These are phyloP conservation scores for Exophiala phaeomuriformis DNA, from an alignment of 2,329 filamentous ascomycete genomes.

Conservation along the genomic window DNA sequence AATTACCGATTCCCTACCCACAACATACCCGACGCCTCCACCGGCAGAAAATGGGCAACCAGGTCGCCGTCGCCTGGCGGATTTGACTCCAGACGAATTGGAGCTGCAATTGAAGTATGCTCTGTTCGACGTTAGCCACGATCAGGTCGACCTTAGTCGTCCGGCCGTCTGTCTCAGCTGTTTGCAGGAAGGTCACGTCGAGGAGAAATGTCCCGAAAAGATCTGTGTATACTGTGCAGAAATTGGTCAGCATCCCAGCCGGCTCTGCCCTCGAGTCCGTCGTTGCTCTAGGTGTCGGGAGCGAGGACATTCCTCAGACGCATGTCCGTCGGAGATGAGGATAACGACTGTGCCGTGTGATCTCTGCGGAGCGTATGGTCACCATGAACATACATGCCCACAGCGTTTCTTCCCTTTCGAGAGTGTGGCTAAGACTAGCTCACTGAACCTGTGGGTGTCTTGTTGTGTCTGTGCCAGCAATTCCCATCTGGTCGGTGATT, in stretches of 20 bases:
- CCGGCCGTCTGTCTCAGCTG: slow-evolving; percentile 40
- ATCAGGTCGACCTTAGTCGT: slow-evolving; percentile 36
- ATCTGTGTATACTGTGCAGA: slow-evolving; percentile 40
- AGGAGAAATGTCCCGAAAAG: slow-evolving; percentile 38
- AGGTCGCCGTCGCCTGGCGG: slow-evolving; percentile 27
- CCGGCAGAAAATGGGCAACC: neutral
- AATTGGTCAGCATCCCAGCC: slow-evolving; percentile 36
- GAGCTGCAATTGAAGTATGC: slow-evolving; percentile 36
- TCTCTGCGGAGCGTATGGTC: slow-evolving; percentile 50
- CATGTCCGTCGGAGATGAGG: slow-evolving; percentile 54
- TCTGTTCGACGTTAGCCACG: slow-evolving; percentile 35
- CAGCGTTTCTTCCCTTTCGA: slow-evolving; percentile 42
- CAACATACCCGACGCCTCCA: neutral
- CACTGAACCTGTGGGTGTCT: slow-evolving; percentile 38
- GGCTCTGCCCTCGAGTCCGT: slow-evolving; percentile 36
- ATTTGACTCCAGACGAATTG: slow-evolving; percentile 36
- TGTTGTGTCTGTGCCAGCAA: slow-evolving; percentile 40
- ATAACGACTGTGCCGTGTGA: slow-evolving; percentile 54
- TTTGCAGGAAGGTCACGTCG: slow-evolving; percentile 38
- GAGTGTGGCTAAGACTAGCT: slow-evolving; percentile 23
- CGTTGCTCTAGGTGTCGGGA: slow-evolving; percentile 53
- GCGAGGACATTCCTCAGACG: slow-evolving; percentile 49
- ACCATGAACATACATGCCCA: slow-evolving; percentile 55
- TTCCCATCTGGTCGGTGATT: slow-evolving; percentile 40
- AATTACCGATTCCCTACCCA: neutral